Conservation (phyloP, 768 basidiomycete genomes). For the Polyporus arcularius region DNA sequence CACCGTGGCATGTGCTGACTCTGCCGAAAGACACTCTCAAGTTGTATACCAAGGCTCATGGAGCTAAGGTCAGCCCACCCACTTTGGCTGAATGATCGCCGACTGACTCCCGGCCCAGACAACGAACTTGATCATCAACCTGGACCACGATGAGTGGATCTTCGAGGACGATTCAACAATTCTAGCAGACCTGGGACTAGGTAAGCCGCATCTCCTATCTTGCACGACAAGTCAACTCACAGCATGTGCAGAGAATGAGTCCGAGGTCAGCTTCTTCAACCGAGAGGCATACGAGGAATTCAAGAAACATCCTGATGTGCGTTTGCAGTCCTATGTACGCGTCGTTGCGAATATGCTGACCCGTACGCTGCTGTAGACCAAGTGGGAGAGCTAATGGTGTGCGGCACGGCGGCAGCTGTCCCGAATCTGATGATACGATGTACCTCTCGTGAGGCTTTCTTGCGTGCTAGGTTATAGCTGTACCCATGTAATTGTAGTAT, state of each 20-base stretch:
- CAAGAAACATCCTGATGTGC: constrained; percentile 80
- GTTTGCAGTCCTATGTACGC: neutral
- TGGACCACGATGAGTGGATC: constrained; percentile 95
- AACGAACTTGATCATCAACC: constrained; percentile 96
- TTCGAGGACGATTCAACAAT: constrained; percentile 63
- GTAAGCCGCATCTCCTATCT: constrained; percentile 45
- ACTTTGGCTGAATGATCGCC: neutral
- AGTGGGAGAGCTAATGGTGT: constrained; percentile 22
- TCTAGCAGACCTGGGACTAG: constrained; percentile 74
- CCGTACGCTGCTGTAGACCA: constrained; percentile 16
- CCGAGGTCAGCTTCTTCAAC: constrained; percentile 92
- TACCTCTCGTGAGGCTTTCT: no score
- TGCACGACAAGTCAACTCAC: no score
- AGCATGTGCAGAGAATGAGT: constrained; percentile 79
- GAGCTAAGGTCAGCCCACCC: constrained; percentile 69
- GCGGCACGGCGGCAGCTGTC: neutral
- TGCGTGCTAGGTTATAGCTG: no score
- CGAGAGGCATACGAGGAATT: constrained; percentile 74
- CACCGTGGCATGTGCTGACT: neutral
- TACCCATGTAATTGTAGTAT: no score
- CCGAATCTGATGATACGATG: neutral
- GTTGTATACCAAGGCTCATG: constrained; percentile 92
- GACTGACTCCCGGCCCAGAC: constrained; percentile 53
- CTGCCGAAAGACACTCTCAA: constrained; percentile 80
- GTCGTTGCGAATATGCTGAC: neutral